phyloP scores from a whole-genome alignment of 768 basidiomycete genomes.

The Fistulinella prunicolor region DNA sequence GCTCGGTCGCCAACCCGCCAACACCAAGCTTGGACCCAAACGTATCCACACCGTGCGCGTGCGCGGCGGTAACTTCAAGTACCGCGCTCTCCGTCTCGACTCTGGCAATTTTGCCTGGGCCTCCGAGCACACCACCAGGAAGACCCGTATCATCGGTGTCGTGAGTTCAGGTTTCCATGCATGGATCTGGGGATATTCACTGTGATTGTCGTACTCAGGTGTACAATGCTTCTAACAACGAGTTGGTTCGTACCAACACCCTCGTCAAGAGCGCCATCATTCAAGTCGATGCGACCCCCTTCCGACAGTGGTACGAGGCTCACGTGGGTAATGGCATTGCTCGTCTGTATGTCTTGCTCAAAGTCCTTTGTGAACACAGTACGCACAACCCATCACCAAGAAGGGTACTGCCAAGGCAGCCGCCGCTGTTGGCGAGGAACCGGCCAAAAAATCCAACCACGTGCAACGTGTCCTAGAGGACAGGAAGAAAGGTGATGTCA shows the following conservation, averaged over 20 bases:
- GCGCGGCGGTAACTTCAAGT: slow-evolving; percentile 94
- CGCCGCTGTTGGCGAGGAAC: slow-evolving; percentile 45
- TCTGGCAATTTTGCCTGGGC: slow-evolving; percentile 99
- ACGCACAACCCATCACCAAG: slow-evolving; percentile 93
- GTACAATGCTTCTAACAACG: slow-evolving; percentile 99
- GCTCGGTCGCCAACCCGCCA: slow-evolving; percentile 96
- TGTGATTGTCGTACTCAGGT: slow-evolving; percentile 47
- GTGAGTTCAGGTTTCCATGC: slow-evolving; percentile 64
- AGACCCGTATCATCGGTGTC: slow-evolving; percentile 95
- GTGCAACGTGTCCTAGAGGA: slow-evolving; percentile 83
- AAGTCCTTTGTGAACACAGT: slow-evolving; percentile 45
- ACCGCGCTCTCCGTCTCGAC: slow-evolving; percentile 95
- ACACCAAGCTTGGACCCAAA: slow-evolving; percentile 94
- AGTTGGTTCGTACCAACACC: slow-evolving; percentile 99
- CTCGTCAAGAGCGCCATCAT: slow-evolving; percentile 96
- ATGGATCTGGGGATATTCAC: slow-evolving; percentile 7
- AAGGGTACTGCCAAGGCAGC: slow-evolving; percentile 62
- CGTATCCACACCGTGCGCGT: slow-evolving; percentile 93
- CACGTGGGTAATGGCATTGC: slow-evolving; percentile 61
- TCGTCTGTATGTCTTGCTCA: slow-evolving; percentile 2
- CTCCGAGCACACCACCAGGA: slow-evolving; percentile 89
- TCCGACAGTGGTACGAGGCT: slow-evolving; percentile 99
- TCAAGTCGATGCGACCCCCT: slow-evolving; percentile 96
- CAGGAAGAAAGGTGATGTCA: slow-evolving; percentile 77
- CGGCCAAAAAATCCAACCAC: slow-evolving; percentile 87